Conservation (phyloP, 495 filamentous ascomycete species). For the Hyaloscypha variabilis region DNA sequence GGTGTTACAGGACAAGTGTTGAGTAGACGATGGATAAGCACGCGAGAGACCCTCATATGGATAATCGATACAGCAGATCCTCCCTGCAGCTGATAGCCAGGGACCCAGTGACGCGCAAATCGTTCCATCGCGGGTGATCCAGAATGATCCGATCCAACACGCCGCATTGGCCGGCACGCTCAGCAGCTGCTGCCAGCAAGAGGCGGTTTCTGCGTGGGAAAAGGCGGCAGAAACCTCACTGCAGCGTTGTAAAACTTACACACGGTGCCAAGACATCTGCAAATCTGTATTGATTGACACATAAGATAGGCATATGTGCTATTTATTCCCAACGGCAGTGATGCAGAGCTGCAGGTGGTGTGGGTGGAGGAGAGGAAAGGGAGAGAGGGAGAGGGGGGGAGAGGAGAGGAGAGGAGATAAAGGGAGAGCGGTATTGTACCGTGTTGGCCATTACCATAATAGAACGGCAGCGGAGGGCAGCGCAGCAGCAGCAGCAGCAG, state of each 20-base stretch:
- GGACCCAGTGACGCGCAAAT: conserved; percentile 16
- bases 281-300: background rate
- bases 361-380: background rate
- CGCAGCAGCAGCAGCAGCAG: background rate
- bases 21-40: conserved; percentile 19
- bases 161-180: background rate
- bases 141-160: conserved; percentile 6
- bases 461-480: no score
- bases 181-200: background rate
- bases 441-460: no score
- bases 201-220: background rate
- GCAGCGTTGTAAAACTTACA: background rate
- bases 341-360: background rate
- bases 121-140: background rate
- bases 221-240: background rate
- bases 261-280: background rate
- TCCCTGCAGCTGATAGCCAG: conserved; percentile 10
- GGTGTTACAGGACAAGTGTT: conserved; percentile 17
- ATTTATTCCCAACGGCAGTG: background rate
- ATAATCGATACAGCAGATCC: conserved; percentile 10
- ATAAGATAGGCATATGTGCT: background rate
- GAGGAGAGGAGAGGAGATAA: background rate
- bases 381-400: background rate
- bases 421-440: no score
- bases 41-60: conserved; percentile 10